Evolutionary conservation across 306 rosid genomes (phyloP), one percentile per base, ranked within the genome.

Genomic region (Astragalus membranaceus): DNA sequence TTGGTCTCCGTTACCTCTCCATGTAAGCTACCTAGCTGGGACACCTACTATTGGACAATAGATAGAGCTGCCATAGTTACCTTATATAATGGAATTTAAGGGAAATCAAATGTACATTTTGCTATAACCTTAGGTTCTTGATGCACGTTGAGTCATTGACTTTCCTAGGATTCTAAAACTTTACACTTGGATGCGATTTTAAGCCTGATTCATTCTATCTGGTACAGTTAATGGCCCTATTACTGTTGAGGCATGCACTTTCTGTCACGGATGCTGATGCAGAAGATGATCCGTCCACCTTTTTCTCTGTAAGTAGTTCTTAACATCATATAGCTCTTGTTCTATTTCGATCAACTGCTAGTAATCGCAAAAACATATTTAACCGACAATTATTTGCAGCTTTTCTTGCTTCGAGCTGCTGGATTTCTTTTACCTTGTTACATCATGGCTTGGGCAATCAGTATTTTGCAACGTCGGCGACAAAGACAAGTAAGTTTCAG

Each of bases 391-490:
- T 62, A 37, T 64, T 3, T 46, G 65, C 85, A 94, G 98, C 88
- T 94, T 65, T 94, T 90, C 88, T 81, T 95, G 85, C 97, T 95
- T 68, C 87, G 97, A 15, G 96, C 95, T n/a, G 97, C 96, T 82
- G 95, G 99, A 16, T 95, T 95, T 87, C 91, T 95, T 48, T 81
- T 95, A 77, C 99, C 99, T 67, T 95, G 96, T 84, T 95, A 95
- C 69, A 89, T 95, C 29, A 95, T 95, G 97, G 97, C 99, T 72
- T 95, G 99, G 89, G 99, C 96, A 70, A 85, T 95, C 82, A 89
- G 92, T 75, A 85, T 95, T 70, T 85, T 95, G 85, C 99, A 95
- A 82, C 93, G 88, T 3, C 83, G 96, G 52, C 88, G 96, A 58
- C 99, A 89, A 78, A 89, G 96, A 91, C 99, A 86, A 86, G 99